These are phyloP conservation scores for Takakia lepidozioides DNA, from an alignment of 225 moss, liverwort and hornwort genomes.

Conservation along the genomic window DNA sequence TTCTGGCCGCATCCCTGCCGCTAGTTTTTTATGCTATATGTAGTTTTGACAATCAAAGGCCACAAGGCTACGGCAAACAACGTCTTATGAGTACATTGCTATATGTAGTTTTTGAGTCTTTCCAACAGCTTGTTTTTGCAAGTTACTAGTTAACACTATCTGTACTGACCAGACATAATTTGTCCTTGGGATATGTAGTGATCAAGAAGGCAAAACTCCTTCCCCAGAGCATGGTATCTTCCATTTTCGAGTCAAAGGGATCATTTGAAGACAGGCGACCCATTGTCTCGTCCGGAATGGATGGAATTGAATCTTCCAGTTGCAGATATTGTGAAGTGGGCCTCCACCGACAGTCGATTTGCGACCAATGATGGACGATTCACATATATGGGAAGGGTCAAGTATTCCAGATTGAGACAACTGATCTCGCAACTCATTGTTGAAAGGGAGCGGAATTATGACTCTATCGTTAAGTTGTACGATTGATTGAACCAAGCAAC, in stretches of 20 bases:
- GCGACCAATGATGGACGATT: slow-evolving; percentile 20
- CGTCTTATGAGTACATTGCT: too few species aligned
- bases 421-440: slow-evolving; percentile 10
- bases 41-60: too few species aligned
- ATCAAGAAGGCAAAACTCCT: slow-evolving; percentile 24
- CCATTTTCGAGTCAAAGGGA: slow-evolving; percentile 10
- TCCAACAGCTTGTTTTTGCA: too few species aligned
- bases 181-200: too few species aligned
- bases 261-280: slow-evolving; percentile 12
- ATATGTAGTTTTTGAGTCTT: too few species aligned
- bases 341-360: slow-evolving; percentile 7
- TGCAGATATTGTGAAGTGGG: slow-evolving; percentile 10
- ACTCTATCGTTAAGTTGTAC: slow-evolving; percentile 12
- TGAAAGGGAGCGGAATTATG: slow-evolving; percentile 3
- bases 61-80: too few species aligned
- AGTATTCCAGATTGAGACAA: slow-evolving; percentile 12
- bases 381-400: slow-evolving; percentile 15
- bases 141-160: too few species aligned
- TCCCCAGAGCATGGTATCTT: slow-evolving; percentile 18
- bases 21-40: too few species aligned
- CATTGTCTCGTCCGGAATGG: slow-evolving; percentile 11
- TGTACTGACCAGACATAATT: too few species aligned
- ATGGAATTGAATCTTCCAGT: slow-evolving; percentile 21
- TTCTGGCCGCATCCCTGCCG: too few species aligned
- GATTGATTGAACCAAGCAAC: slow-evolving; percentile 22